Percentiles rank a stretch among this genome's conserved stretches.
Conservation (phyloP, 169 alveolate species). For the Cytauxzoon felis region DNA sequence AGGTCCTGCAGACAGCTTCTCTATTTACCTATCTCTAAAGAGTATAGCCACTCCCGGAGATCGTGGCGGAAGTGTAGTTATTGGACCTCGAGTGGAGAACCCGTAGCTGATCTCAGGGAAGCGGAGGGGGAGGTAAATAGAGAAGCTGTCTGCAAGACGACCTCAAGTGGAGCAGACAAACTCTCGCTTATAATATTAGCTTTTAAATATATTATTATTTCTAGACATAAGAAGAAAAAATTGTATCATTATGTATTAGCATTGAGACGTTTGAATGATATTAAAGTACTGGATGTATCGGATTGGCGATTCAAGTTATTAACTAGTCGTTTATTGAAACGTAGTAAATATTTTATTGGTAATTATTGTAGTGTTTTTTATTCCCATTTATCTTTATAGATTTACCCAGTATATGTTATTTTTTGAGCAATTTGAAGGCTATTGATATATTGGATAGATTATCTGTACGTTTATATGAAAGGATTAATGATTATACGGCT, state of each 20-base stretch:
- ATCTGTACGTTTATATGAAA: slow-evolving; percentile 53
- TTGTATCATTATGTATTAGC: slow-evolving; percentile 71
- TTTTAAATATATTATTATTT: not conserved
- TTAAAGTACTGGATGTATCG: slow-evolving; percentile 73
- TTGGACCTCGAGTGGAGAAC: no score
- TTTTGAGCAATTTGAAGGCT: slow-evolving; percentile 69
- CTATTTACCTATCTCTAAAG: no score
- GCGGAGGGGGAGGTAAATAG: no score
- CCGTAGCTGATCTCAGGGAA: no score
- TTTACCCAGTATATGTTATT: slow-evolving; percentile 74
- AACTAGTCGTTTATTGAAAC: slow-evolving; percentile 55
- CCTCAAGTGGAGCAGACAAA: no score
- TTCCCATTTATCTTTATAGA: slow-evolving; percentile 11
- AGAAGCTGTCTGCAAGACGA: no score
- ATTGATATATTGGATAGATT: slow-evolving; percentile 70
- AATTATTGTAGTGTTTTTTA: not conserved
- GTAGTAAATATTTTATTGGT: slow-evolving; percentile 68
- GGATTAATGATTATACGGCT: slow-evolving; percentile 63
- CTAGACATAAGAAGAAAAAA: slow-evolving; percentile 67
- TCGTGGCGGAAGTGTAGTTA: no score
- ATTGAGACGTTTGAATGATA: slow-evolving; percentile 70
- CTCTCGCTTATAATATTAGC: not conserved
- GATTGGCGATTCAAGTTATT: slow-evolving; percentile 77
- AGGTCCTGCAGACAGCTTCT: no score
- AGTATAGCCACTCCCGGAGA: no score